Evolutionary conservation across 23 red algal genomes (phyloP).

Genomic region (Agarophyton chilense): DNA sequence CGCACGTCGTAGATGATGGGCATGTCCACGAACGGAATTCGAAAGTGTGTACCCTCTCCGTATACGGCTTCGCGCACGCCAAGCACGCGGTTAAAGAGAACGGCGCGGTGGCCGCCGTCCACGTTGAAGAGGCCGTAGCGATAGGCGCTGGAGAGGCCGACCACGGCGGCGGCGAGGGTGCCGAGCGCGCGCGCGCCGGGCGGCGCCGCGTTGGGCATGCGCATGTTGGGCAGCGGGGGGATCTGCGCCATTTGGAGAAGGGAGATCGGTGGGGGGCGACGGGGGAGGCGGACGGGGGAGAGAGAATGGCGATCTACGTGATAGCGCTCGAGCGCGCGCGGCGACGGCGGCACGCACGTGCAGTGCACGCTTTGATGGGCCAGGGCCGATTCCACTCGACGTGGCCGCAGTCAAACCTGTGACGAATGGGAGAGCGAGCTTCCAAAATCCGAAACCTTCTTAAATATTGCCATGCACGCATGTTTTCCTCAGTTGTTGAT

Average conservation of each 20-base stretch:
- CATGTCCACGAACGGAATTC: slow-evolving; percentile 90
- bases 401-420: too few relatives aligned
- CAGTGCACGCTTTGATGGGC: too few relatives aligned
- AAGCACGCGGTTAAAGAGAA: slow-evolving; percentile 94
- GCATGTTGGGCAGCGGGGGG: slow-evolving; percentile 63
- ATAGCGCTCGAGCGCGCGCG: too few relatives aligned
- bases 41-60: slow-evolving; percentile 92
- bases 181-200: slow-evolving; percentile 51
- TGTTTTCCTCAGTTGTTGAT: too few relatives aligned
- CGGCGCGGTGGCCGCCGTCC: slow-evolving; percentile 92
- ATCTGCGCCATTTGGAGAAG: slow-evolving; percentile 37
- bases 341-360: too few relatives aligned
- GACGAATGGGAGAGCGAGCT: too few relatives aligned
- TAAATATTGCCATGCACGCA: too few relatives aligned
- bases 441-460: too few relatives aligned
- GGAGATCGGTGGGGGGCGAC: neutral
- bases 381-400: too few relatives aligned
- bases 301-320: too few relatives aligned
- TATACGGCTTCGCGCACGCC: slow-evolving; percentile 91
- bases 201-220: slow-evolving; percentile 46
- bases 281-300: neutral
- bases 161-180: slow-evolving; percentile 53
- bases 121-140: slow-evolving; percentile 87
- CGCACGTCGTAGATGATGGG: slow-evolving; percentile 96
- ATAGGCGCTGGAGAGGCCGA: slow-evolving; percentile 49